These are phyloP conservation scores for Dillenia suffruticosa DNA, from an alignment of 164 flowering plant species.

Conservation along the genomic window DNA sequence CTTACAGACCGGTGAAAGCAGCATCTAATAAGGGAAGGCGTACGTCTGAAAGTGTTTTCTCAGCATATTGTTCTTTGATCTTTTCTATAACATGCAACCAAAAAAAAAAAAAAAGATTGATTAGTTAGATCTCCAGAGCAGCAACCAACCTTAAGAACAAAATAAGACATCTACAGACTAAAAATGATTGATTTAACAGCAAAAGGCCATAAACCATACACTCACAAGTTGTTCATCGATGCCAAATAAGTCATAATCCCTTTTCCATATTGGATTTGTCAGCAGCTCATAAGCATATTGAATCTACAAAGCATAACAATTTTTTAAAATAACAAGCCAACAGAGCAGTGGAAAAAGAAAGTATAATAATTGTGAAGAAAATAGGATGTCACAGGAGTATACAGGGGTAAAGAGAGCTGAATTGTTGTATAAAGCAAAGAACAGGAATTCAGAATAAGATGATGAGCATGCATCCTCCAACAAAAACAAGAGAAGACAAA, in stretches of 20 bases:
- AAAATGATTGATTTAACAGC: too few relatives aligned
- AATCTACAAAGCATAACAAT: constrained; percentile 38
- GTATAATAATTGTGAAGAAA: not conserved
- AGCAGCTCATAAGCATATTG: constrained; percentile 88
- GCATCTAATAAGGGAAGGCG: constrained; percentile 54
- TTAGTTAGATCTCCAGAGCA: too few relatives aligned
- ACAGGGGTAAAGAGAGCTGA: too few relatives aligned
- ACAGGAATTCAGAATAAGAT: too few relatives aligned
- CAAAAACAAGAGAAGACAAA: too few relatives aligned
- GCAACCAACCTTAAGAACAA: too few relatives aligned
- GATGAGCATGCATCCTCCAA: not conserved
- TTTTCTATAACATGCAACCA: constrained; percentile 58
- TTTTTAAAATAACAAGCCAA: not conserved
- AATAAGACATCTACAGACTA: too few relatives aligned
- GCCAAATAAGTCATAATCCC: constrained; percentile 76
- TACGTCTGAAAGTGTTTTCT: constrained; percentile 33
- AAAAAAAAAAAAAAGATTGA: constrained; percentile 7
- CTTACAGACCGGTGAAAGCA: constrained; percentile 37
- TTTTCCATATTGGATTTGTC: constrained; percentile 75
- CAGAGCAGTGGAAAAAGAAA: not conserved
- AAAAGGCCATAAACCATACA: not conserved
- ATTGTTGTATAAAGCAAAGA: too few relatives aligned
- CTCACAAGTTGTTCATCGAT: constrained; percentile 76
- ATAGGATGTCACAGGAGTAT: not conserved
- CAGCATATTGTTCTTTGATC: constrained; percentile 33